A percentile compares a stretch with the other conserved stretches of the same genome.
Evolutionary conservation across 192 early-diverging fungal species (phyloP).

Genomic region (Podila epicladia): DNA sequence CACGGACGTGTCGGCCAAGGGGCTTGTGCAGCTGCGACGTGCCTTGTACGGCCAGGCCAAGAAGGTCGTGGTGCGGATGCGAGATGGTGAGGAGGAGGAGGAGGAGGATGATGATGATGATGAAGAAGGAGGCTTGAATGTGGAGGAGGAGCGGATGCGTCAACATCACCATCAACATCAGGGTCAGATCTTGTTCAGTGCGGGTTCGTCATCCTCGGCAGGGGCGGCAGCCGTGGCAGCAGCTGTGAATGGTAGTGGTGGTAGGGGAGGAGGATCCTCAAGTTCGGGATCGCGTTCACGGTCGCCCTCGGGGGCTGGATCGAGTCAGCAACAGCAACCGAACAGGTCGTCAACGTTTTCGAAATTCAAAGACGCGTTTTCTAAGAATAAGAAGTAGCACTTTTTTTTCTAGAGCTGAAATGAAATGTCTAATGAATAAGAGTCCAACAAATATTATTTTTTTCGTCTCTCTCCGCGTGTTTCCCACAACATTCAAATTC

Average conservation of each 20-base stretch:
- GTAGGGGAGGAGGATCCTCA: background rate
- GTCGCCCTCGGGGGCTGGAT: background rate
- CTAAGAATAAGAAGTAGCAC: no score
- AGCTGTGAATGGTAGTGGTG: background rate
- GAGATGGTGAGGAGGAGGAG: conserved; percentile 31
- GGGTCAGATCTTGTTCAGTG: no score
- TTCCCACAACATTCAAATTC: no score
- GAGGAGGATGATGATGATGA: conserved; percentile 7
- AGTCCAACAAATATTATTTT: no score
- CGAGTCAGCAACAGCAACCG: no score
- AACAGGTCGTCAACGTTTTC: no score
- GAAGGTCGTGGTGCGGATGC: conserved; percentile 18
- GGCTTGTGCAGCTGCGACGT: background rate
- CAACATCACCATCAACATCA: background rate
- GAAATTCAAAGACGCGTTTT: no score
- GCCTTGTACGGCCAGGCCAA: conserved; percentile 18
- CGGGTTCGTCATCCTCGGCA: no score
- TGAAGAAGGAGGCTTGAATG: background rate
- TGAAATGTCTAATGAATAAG: no score
- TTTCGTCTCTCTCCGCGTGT: no score
- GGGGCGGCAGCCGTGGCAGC: no score
- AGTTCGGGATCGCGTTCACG: background rate
- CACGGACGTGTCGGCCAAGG: conserved; percentile 35
- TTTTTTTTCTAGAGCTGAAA: no score
- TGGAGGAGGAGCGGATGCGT: background rate